Evolutionary conservation across 306 rosid species (phyloP).

Genomic region (Quillaja saponaria): DNA sequence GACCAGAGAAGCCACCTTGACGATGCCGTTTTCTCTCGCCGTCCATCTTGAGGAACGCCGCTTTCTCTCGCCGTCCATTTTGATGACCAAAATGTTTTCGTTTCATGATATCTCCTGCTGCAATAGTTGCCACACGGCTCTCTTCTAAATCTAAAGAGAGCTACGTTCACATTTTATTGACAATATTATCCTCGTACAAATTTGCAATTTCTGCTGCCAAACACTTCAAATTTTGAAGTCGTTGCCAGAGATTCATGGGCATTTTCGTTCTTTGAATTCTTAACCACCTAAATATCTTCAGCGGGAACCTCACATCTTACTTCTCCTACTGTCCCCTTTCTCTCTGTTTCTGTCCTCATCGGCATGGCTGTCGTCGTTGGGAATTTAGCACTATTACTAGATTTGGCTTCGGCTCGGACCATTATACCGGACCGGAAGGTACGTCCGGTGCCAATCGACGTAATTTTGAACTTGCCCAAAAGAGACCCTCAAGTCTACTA

Average conservation of each 20-base stretch:
- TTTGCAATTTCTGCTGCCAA: background rate
- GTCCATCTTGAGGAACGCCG: too few relatives aligned
- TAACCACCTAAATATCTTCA: conserved; percentile 44
- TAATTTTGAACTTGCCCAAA: conserved; percentile 56
- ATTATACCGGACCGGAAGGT: conserved; percentile 50
- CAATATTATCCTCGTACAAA: conserved; percentile 5
- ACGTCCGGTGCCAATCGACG: conserved; percentile 54
- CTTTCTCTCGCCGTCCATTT: too few relatives aligned
- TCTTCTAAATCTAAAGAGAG: conserved; percentile 19
- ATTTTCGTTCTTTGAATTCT: conserved; percentile 27
- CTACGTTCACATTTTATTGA: conserved; percentile 30
- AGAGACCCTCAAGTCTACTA: conserved; percentile 46
- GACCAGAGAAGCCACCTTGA: background rate
- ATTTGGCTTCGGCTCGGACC: conserved; percentile 54
- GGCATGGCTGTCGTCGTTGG: conserved; percentile 74
- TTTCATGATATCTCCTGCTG: too few relatives aligned
- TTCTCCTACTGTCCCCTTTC: background rate
- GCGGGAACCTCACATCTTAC: conserved; percentile 31
- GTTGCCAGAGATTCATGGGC: background rate
- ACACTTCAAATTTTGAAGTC: background rate
- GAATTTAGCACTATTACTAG: conserved; percentile 64
- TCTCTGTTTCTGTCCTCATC: conserved; percentile 8
- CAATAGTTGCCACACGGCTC: too few relatives aligned
- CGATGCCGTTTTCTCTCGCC: too few relatives aligned
- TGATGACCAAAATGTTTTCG: too few relatives aligned